These are phyloP conservation scores for Hypoxylon subgilvum DNA, from an alignment of 495 filamentous ascomycete genomes.

Conservation along the genomic window DNA sequence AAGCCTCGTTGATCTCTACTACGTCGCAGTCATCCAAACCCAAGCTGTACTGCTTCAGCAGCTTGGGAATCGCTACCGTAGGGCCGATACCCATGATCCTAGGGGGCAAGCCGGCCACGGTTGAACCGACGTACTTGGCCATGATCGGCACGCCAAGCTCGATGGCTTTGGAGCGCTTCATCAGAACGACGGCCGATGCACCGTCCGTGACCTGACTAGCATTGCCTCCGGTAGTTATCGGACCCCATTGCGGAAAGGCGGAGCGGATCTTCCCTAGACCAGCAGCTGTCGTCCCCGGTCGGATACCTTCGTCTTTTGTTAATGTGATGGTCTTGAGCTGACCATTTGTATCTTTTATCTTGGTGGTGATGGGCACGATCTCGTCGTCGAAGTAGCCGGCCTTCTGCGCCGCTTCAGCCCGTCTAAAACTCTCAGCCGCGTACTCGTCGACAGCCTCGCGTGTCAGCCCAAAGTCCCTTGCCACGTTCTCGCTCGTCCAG, in stretches of 20 bases:
- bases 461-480: conserved; percentile 81
- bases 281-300: conserved; percentile 88
- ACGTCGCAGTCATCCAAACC: conserved; percentile 84
- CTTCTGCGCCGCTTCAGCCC: conserved; percentile 91
- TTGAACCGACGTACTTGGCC: conserved; percentile 92
- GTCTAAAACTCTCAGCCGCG: conserved; percentile 82
- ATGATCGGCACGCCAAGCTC: conserved; percentile 89
- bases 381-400: conserved; percentile 93
- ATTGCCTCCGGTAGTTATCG: conserved; percentile 91
- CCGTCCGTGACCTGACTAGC: conserved; percentile 95
- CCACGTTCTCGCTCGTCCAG: conserved; percentile 97
- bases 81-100: conserved; percentile 98
- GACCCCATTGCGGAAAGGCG: conserved; percentile 89
- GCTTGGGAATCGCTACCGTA: conserved; percentile 91
- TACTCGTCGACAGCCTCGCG: conserved; percentile 82
- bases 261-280: conserved; percentile 81
- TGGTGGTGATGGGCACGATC: conserved; percentile 83
- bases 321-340: conserved; percentile 77
- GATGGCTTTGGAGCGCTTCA: conserved; percentile 89
- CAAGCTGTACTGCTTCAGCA: conserved; percentile 79
- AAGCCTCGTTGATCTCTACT: conserved; percentile 95
- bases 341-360: conserved; percentile 82
- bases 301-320: conserved; percentile 84
- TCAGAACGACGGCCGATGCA: conserved; percentile 86
- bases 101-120: conserved; percentile 85